phyloP scores from a whole-genome alignment of 1,284 basidiomycete species.

The Phlebopus sp. region DNA sequence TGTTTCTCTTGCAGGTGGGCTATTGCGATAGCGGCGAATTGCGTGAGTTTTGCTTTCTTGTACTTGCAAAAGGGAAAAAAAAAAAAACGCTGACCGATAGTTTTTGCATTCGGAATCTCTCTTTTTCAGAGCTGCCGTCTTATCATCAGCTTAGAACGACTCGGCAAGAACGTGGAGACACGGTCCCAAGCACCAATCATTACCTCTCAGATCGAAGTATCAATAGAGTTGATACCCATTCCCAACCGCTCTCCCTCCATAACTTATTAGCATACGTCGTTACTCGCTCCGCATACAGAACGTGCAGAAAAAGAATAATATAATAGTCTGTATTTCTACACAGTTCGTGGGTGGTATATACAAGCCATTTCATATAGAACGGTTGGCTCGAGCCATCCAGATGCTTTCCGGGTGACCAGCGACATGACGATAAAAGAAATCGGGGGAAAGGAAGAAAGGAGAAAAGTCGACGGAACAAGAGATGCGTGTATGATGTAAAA shows the following conservation, averaged over 20 bases:
- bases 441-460: slow-evolving; percentile 1
- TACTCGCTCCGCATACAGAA: not conserved
- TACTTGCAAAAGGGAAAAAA: too few relatives aligned
- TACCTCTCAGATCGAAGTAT: not conserved
- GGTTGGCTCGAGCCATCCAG: not conserved
- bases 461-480: not conserved
- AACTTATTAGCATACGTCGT: too few relatives aligned
- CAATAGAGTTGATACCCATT: not conserved
- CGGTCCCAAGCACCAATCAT: not conserved
- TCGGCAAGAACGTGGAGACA: not conserved
- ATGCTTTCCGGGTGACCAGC: slow-evolving; percentile 2
- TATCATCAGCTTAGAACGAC: not conserved
- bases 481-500: not conserved
- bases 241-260: too few relatives aligned
- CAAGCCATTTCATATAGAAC: slow-evolving; percentile 3
- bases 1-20: not conserved
- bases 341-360: slow-evolving; percentile 7
- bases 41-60: not conserved
- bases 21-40: not conserved
- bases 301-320: not conserved
- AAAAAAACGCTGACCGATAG: too few relatives aligned
- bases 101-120: too few relatives aligned
- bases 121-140: not conserved
- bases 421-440: slow-evolving; percentile 9
- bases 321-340: slow-evolving; percentile 13